These are phyloP conservation scores for Inonotus hispidus DNA, from an alignment of 1,284 basidiomycete genomes.

Conservation along the genomic window DNA sequence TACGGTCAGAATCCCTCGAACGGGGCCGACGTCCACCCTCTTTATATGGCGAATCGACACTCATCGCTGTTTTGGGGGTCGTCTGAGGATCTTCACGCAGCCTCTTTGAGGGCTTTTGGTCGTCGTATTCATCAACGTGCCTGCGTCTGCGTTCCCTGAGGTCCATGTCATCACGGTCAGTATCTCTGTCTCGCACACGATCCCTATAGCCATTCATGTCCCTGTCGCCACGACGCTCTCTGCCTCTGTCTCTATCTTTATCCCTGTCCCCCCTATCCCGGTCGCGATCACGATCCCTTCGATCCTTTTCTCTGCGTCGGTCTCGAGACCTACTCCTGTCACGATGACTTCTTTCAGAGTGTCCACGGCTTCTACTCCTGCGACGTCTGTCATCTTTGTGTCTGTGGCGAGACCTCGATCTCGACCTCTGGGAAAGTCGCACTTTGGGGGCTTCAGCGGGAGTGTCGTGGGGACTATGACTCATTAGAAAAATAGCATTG, in stretches of 20 bases:
- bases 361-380: conserved; percentile 32
- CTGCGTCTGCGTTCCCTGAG: conserved; percentile 52
- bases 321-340: conserved; percentile 47
- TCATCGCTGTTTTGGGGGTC: conserved; percentile 35
- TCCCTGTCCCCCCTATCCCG: conserved; percentile 32
- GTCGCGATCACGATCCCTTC: conserved; percentile 45
- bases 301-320: conserved; percentile 34
- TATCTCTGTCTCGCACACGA: conserved; percentile 34
- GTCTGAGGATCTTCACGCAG: conserved; percentile 48
- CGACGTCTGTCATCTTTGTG: conserved; percentile 37
- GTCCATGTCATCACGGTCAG: conserved; percentile 50
- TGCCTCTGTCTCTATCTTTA: conserved; percentile 36
- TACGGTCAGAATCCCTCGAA: conserved; percentile 47
- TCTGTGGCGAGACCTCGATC: conserved; percentile 50
- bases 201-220: conserved; percentile 43
- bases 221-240: conserved; percentile 29
- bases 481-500: conserved; percentile 8
- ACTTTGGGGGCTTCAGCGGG: conserved; percentile 71
- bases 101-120: conserved; percentile 49
- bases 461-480: conserved; percentile 55
- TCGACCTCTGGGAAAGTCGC: conserved; percentile 63
- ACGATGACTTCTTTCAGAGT: conserved; percentile 46
- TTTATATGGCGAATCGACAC: conserved; percentile 34
- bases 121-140: conserved; percentile 52
- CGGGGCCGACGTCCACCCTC: conserved; percentile 54